Conservation (phyloP, 257 asterid genomes). For the Solanum pinnatisectum region DNA sequence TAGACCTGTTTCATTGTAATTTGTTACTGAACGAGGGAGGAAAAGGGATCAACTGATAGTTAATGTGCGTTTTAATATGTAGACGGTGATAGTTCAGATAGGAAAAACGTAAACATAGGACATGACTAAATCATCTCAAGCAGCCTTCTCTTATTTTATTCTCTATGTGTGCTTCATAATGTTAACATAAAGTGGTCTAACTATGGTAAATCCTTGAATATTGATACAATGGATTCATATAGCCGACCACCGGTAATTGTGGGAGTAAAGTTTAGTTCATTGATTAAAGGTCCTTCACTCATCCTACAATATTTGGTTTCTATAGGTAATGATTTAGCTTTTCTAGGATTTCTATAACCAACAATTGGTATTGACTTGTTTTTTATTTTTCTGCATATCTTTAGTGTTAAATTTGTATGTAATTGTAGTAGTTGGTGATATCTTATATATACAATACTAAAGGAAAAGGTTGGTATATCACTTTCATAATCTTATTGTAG, state of each 20-base stretch:
- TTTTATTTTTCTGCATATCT: not conserved
- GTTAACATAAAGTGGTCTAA: not conserved
- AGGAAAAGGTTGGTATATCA: not conserved
- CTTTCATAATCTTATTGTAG: not conserved
- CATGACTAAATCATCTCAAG: not conserved
- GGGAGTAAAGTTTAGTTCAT: not conserved
- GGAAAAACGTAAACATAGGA: not conserved
- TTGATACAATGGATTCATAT: not conserved
- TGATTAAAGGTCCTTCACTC: not conserved
- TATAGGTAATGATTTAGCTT: not conserved
- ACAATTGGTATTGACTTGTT: not conserved
- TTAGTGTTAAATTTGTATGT: not conserved
- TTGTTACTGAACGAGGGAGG: not conserved
- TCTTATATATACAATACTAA: not conserved
- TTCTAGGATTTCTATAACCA: not conserved
- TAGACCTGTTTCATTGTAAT: not conserved
- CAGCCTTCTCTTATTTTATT: not conserved
- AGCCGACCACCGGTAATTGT: not conserved
- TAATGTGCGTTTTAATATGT: not conserved
- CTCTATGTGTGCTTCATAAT: not conserved
- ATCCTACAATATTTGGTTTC: not conserved
- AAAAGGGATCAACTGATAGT: not conserved
- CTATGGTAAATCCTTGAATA: not conserved
- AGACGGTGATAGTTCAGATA: not conserved
- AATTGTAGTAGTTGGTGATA: not conserved